These are phyloP conservation scores for Talaromyces liani DNA, from an alignment of 495 filamentous ascomycete genomes.

Conservation along the genomic window DNA sequence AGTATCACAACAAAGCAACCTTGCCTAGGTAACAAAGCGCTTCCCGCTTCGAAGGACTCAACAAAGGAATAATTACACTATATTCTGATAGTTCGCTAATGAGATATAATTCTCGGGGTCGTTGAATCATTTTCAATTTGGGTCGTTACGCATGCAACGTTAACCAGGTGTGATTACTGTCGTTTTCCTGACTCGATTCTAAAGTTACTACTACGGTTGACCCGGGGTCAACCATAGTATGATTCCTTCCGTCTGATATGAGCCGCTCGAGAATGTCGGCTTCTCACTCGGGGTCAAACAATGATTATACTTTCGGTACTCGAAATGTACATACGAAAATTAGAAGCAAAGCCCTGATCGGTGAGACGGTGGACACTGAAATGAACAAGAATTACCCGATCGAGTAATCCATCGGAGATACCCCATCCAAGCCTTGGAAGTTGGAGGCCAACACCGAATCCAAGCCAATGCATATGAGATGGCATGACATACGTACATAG, in stretches of 20 bases:
- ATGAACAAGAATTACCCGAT: background rate
- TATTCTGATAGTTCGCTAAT: background rate
- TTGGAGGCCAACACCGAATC: background rate
- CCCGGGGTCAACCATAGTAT: too few species aligned
- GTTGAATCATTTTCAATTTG: background rate
- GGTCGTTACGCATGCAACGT: conserved; percentile 1
- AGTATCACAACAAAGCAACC: background rate
- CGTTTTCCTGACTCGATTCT: background rate
- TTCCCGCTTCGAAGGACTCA: background rate
- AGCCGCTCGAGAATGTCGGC: background rate
- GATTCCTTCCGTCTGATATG: background rate
- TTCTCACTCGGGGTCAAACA: background rate
- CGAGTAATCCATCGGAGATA: background rate
- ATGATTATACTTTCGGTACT: background rate
- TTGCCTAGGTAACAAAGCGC: background rate
- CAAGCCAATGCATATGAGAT: background rate
- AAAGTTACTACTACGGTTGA: too few species aligned
- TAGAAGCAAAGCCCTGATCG: background rate
- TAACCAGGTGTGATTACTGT: background rate
- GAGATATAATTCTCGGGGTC: background rate
- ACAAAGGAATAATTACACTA: background rate
- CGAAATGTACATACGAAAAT: background rate
- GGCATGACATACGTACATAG: background rate
- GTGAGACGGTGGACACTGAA: background rate
- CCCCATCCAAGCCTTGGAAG: background rate